Percentiles rank a stretch among this genome's conserved stretches.
Evolutionary conservation across 495 filamentous ascomycete species (phyloP).

Genomic region (Annulohypoxylon bovei): DNA sequence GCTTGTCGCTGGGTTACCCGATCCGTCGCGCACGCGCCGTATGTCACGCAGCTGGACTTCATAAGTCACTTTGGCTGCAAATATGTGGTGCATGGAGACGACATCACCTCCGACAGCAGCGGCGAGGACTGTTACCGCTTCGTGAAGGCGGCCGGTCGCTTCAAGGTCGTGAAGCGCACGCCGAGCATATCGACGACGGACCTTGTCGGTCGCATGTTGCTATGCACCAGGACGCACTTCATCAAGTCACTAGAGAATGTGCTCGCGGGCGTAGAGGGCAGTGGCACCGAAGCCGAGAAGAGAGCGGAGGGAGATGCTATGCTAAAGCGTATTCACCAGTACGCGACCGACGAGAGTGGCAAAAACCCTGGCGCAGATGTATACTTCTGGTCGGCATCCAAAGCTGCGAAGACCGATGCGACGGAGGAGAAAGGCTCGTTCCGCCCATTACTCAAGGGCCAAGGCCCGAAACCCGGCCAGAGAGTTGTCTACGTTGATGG

Average conservation of each 20-base stretch:
- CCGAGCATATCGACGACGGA: conserved; percentile 97
- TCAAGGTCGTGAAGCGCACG: conserved; percentile 95
- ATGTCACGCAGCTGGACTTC: conserved; percentile 93
- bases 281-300: conserved; percentile 72
- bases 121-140: conserved; percentile 97
- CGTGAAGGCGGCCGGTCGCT: conserved; percentile 89
- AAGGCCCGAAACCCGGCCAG: conserved; percentile 75
- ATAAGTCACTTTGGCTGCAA: conserved; percentile 93
- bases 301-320: conserved; percentile 67
- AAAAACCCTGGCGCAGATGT: conserved; percentile 77
- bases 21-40: conserved; percentile 86
- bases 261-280: conserved; percentile 78
- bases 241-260: conserved; percentile 74
- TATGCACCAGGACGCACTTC: conserved; percentile 90
- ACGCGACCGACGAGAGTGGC: conserved; percentile 85
- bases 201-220: conserved; percentile 93
- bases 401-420: conserved; percentile 60
- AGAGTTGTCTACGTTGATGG: conserved; percentile 94
- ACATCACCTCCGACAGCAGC: conserved; percentile 83
- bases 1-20: conserved; percentile 94
- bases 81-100: conserved; percentile 92
- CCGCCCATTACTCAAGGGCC: conserved; percentile 70
- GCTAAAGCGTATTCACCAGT: conserved; percentile 77
- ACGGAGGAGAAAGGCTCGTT: conserved; percentile 67
- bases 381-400: conserved; percentile 75